Base-by-base conservation (phyloP, 129 eudicot species). In the Artemisia argyi region DNA sequence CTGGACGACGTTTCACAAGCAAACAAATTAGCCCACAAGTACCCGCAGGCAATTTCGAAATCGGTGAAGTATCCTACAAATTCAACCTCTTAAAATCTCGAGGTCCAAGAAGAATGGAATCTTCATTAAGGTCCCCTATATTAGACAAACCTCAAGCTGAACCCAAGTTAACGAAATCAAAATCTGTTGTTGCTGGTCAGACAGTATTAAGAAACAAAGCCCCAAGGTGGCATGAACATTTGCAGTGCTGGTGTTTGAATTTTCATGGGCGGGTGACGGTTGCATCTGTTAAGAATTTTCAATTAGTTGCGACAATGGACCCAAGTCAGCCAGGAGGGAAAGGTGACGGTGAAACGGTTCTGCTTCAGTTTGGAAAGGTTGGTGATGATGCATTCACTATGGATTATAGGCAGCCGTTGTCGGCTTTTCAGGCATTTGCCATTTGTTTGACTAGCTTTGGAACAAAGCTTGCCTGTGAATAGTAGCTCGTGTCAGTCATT, bases 161-260 rank as follows among this genome's bases (percentile, higher is more conserved):
- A 61, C 17, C 78, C 42, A 78, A 78, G 65, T 28, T 50, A 53
- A 78, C 76, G 56, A 67, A 48, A 16, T 73, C 84, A 2, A 84
- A 84, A 7, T 71, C 76, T 12, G 17, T 28, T 14, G 61, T 8
- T 22, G 44, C 49, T 3, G 83, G 73, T 42, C 71, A 56, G 61
- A 90, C 89, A 2, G 73, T 88, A 11, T 68, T 94, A 71, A 94
- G 82, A 73, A 94, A 90, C 67, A 94, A 94, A 74, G 93, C 97
- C 7, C 97, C 99, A n/a, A 77, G 99, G 79, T 94, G 99, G 99
- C 97, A 94, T 50, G 97, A 94, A 32, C 89, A 94, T 73, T 73
- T 90, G 87, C 96, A 90, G 48, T 90, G 99, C 79, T 94, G 99
- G 99, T 94, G 99, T 85, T 78, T 94, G 79, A 94, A 94, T 71